Percentiles rank a stretch among this genome's conserved stretches.
phyloP scores from a whole-genome alignment of 2,329 filamentous ascomycete genomes.

The Penicillium concentricum region DNA sequence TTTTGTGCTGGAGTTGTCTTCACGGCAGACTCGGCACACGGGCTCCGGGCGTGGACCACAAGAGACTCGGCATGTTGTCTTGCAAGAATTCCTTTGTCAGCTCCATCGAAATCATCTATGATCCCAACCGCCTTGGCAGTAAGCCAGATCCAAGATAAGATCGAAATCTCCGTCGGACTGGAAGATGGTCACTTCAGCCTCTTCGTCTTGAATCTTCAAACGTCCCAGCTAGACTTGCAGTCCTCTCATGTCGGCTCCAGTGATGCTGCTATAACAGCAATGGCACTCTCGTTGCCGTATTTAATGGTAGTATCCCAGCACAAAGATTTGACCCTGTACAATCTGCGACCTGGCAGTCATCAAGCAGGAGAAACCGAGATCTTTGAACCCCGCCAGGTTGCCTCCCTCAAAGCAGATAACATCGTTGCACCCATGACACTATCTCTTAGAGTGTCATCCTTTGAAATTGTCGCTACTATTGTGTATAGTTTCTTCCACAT shows the following conservation, averaged over 20 bases:
- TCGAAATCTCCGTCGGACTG: conserved; percentile 69
- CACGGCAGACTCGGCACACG: conserved; percentile 67
- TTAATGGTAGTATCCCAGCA: conserved; percentile 73
- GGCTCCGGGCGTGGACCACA: conserved; percentile 76
- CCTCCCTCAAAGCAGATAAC: conserved; percentile 77
- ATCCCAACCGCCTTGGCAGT: conserved; percentile 52
- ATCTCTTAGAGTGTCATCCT: conserved; percentile 69
- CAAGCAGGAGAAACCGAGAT: conserved; percentile 5
- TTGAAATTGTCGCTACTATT: conserved; percentile 73
- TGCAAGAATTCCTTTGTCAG: conserved; percentile 44
- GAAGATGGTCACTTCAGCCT: conserved; percentile 68
- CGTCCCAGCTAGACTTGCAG: conserved; percentile 46
- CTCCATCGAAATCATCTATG: conserved; percentile 59
- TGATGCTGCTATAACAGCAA: conserved; percentile 65
- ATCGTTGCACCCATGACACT: conserved; percentile 75
- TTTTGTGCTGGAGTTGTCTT: conserved; percentile 74
- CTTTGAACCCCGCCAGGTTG: conserved; percentile 57
- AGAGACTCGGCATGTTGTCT: conserved; percentile 61
- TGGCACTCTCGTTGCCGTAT: conserved; percentile 74
- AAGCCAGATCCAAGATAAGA: conserved; percentile 45
- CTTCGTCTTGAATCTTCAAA: conserved; percentile 59
- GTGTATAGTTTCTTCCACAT: conserved; percentile 80
- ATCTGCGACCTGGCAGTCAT: conserved; percentile 45
- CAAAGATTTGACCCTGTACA: conserved; percentile 74
- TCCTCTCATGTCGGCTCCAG: conserved; percentile 63